These are phyloP conservation scores for Backusella liffmaniae DNA, from an alignment of 192 early-diverging fungal species.

Conservation along the genomic window DNA sequence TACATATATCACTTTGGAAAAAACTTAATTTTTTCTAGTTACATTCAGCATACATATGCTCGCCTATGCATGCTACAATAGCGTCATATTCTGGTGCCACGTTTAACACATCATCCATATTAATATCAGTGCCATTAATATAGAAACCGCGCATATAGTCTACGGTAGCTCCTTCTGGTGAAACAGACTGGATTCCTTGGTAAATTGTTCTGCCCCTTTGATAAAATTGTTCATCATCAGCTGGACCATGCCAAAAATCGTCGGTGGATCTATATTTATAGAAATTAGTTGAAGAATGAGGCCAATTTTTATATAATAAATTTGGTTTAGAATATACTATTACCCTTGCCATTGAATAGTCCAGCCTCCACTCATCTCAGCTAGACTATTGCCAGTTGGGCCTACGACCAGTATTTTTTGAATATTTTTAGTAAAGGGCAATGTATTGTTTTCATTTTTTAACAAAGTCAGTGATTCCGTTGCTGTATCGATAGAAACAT, in stretches of 20 bases:
- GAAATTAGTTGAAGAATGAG: not conserved
- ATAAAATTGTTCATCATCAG: slow-evolving; percentile 46
- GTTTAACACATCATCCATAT: slow-evolving; percentile 17
- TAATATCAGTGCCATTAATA: slow-evolving; percentile 40
- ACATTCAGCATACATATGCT: slow-evolving; percentile 59
- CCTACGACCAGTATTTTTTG: slow-evolving; percentile 56
- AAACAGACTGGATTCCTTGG: slow-evolving; percentile 33
- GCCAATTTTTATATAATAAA: not conserved
- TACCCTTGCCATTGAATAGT: slow-evolving; percentile 63
- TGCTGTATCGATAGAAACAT: slow-evolving; percentile 47
- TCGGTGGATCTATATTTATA: slow-evolving; percentile 6
- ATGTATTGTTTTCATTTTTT: slow-evolving; percentile 46
- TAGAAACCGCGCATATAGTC: slow-evolving; percentile 41
- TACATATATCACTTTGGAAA: not conserved
- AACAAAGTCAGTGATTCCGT: slow-evolving; percentile 59
- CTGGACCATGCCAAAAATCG: slow-evolving; percentile 42
- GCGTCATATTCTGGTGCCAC: slow-evolving; percentile 46
- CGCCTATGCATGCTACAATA: slow-evolving; percentile 54
- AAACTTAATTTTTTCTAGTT: not conserved
- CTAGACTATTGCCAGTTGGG: slow-evolving; percentile 54
- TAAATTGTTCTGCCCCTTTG: slow-evolving; percentile 37
- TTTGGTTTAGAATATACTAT: not conserved
- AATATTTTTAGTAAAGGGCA: slow-evolving; percentile 42
- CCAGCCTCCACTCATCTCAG: slow-evolving; percentile 58
- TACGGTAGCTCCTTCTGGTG: slow-evolving; percentile 16